Evolutionary conservation across 768 basidiomycete species (phyloP), one percentile per base, ranked within the genome.

Genomic region (Russula foetens): DNA sequence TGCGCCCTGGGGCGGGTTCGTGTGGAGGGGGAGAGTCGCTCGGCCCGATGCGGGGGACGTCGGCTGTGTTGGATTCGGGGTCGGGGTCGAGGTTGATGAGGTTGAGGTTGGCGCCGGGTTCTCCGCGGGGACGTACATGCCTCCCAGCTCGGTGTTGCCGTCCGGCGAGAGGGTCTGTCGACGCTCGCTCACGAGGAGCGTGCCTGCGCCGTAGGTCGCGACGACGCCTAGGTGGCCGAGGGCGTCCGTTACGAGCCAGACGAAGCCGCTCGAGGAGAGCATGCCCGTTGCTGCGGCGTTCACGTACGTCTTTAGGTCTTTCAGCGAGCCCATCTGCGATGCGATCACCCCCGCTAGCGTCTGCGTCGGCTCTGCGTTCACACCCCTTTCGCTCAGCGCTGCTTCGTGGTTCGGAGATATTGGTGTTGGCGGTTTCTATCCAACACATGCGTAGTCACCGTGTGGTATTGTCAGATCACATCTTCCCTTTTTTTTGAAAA

Each of bases 161-260:
- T 60, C 50, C 6, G 49, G 35, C 54, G 44, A 17, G 47, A 51
- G 7, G 4, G 29, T 35, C n/a, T 67, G 66, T n/a, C 60, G 45
- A n/a, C 64, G 67, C 2, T 70, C 64, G 26, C 67, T 51, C 63
- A 95, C 79, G 67, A 98, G 84, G 23, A 97, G 77, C 1, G 96
- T 96, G 19, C 92, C 92, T 0, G 91, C 80, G 6, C 91, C 94
- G 68, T 92, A 90, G 0, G 95, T 96, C 17, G 92, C 89, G 51
- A 93, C 72, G 62, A 95, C 79, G 26, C 84, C 92, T 56, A 86
- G 72, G 64, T 80, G 78, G 17, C 83, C 84, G 5, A 71, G 68
- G 21, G 73, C 67, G 74, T 92, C 88, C 3, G 81, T 81, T 61
- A 95, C 92, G 70, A 96, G 81, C 95, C 93, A 96, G 58, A 93